A percentile compares a stretch with the other conserved stretches of the same genome.
phyloP scores from a whole-genome alignment of 331 rosid species.

The Acacia pycnantha region DNA sequence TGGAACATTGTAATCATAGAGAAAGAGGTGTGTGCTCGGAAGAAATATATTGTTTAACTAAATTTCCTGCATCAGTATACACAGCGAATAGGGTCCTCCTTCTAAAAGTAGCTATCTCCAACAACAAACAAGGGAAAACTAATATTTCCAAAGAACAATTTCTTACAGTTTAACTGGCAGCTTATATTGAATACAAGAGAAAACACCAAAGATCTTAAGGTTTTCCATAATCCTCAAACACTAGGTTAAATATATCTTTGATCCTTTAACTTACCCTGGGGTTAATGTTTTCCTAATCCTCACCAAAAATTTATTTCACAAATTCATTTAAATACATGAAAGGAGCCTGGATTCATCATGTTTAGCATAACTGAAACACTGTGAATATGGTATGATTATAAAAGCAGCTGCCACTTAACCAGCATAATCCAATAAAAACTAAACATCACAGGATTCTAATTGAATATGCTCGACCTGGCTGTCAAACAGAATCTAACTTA shows the following conservation, averaged over 20 bases:
- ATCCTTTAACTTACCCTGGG: background rate
- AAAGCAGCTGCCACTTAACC: background rate
- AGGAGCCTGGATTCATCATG: conserved; percentile 3
- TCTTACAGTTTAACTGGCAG: conserved; percentile 4
- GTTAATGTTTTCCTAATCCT: conserved; percentile 4
- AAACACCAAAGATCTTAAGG: background rate
- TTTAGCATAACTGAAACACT: conserved; percentile 13
- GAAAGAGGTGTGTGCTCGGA: background rate
- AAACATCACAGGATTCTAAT: background rate
- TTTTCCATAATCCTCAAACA: background rate
- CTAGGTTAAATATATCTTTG: background rate
- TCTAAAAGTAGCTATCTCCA: background rate
- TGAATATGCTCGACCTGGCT: conserved; percentile 17
- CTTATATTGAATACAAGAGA: conserved; percentile 2
- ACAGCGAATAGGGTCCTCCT: background rate
- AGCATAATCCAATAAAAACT: background rate
- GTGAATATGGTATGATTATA: background rate
- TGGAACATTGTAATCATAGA: background rate
- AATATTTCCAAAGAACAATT: conserved; percentile 15
- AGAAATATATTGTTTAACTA: background rate
- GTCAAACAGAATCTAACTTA: conserved; percentile 23
- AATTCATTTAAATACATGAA: background rate
- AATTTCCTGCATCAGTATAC: background rate
- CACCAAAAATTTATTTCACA: background rate
- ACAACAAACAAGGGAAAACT: conserved; percentile 2